These are phyloP conservation scores for Phytopythium mirpurense DNA, from an alignment of 352 stramenopile species.

Conservation along the genomic window DNA sequence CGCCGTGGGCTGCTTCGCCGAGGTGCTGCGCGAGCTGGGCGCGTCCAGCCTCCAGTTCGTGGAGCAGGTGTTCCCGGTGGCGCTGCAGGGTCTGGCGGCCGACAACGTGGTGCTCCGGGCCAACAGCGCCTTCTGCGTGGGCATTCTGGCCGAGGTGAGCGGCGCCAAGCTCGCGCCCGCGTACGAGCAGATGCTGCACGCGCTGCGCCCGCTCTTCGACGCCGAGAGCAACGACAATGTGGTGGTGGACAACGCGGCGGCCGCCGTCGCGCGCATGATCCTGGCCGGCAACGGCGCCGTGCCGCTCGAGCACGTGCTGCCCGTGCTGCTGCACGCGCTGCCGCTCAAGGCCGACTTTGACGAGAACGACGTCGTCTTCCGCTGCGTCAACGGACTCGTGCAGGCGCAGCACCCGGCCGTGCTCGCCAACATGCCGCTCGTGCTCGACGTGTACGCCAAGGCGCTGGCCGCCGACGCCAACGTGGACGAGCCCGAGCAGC, in stretches of 20 bases:
- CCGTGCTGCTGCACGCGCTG: conserved; percentile 90
- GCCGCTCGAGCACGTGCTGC: conserved; percentile 91
- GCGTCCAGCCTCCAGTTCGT: conserved; percentile 79
- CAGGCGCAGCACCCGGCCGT: conserved; percentile 84
- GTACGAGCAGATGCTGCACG: conserved; percentile 91
- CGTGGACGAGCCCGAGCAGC: conserved; percentile 70
- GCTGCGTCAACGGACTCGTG: conserved; percentile 91
- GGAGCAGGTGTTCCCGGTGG: conserved; percentile 87
- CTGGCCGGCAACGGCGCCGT: conserved; percentile 66
- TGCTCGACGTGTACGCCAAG: conserved; percentile 82
- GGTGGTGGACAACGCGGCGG: conserved; percentile 91
- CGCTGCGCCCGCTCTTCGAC: conserved; percentile 90
- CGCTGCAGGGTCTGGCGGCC: conserved; percentile 87
- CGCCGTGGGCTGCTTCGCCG: conserved; percentile 93
- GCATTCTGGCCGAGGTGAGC: conserved; percentile 87
- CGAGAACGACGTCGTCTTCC: conserved; percentile 95
- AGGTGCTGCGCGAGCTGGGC: conserved; percentile 91
- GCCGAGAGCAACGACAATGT: conserved; percentile 81
- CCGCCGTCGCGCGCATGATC: conserved; percentile 93
- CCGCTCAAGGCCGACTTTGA: conserved; percentile 96
- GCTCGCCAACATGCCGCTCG: conserved; percentile 60
- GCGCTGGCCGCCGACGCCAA: conserved; percentile 49
- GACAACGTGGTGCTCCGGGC: conserved; percentile 91
- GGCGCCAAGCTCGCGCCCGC: conserved; percentile 67
- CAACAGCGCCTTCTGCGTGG: conserved; percentile 95